A percentile compares a stretch with the other conserved stretches of the same genome.
Conservation (phyloP, 495 filamentous ascomycete species). For the Aspergillus hancockii region DNA sequence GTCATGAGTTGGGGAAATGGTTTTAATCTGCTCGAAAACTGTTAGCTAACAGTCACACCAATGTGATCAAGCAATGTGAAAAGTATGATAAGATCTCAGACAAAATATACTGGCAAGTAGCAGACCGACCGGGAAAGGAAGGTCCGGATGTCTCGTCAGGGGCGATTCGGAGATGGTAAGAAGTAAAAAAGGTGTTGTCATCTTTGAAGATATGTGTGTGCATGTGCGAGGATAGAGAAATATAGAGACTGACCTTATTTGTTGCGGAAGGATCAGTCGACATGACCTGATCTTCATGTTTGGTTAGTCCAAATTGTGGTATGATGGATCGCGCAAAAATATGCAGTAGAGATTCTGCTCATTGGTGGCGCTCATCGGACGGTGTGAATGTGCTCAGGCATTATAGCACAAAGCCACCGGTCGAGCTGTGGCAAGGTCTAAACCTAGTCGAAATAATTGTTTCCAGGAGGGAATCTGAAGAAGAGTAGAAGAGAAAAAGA, state of each 20-base stretch:
- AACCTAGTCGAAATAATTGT: neutral
- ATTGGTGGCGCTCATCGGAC: constrained; percentile 13
- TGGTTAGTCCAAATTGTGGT: neutral
- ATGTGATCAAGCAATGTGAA: neutral
- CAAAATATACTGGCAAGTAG: constrained; percentile 98
- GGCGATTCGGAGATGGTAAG: constrained; percentile 90
- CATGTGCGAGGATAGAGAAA: constrained; percentile 22
- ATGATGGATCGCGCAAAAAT: neutral
- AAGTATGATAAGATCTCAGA: constrained; percentile 64
- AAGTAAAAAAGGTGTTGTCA: constrained; percentile 84
- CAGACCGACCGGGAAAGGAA: constrained; percentile 71
- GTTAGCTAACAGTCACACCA: constrained; percentile 2
- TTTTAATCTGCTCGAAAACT: neutral
- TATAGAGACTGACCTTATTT: constrained; percentile 28
- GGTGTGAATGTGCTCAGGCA: constrained; percentile 1
- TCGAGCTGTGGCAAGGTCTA: neutral
- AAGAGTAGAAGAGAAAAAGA: constrained; percentile 12
- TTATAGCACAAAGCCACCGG: neutral
- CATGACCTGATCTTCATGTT: constrained; percentile 26
- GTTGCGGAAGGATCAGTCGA: constrained; percentile 6
- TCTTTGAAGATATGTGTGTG: constrained; percentile 59
- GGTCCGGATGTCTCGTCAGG: constrained; percentile 82
- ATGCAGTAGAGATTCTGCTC: neutral
- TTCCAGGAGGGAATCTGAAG: neutral
- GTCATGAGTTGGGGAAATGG: neutral